phyloP scores from a whole-genome alignment of 495 filamentous ascomycete genomes.

The Podospora australis region DNA sequence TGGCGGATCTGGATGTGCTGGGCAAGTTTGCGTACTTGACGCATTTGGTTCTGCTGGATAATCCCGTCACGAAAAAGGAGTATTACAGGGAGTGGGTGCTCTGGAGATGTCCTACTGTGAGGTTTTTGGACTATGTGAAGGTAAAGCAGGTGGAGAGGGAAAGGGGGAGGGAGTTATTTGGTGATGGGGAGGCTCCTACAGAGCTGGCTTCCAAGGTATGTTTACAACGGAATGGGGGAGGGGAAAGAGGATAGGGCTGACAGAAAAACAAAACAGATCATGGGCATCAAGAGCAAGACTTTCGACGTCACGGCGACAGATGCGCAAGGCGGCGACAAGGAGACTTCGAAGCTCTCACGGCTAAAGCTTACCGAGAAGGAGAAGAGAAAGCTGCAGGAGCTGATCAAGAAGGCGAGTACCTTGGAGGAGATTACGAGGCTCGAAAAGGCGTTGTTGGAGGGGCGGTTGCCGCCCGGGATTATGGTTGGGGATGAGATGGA shows the following conservation, averaged over 20 bases:
- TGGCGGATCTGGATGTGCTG: constrained; percentile 84
- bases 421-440: constrained; percentile 75
- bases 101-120: constrained; percentile 74
- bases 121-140: constrained; percentile 90
- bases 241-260: not conserved
- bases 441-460: constrained; percentile 83
- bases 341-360: constrained; percentile 57
- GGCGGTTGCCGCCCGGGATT: constrained; percentile 66
- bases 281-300: constrained; percentile 77
- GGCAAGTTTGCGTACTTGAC: constrained; percentile 60
- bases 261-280: constrained; percentile 50
- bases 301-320: constrained; percentile 56
- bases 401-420: constrained; percentile 69
- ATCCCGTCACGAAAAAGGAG: constrained; percentile 90
- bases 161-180: constrained; percentile 73
- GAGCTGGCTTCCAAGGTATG: constrained; percentile 59
- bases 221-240: not conserved
- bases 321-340: constrained; percentile 25
- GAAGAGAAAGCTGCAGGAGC: constrained; percentile 57
- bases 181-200: constrained; percentile 66
- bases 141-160: constrained; percentile 79
- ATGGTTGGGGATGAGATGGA: constrained; percentile 51
- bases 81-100: constrained; percentile 89
- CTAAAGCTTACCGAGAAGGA: constrained; percentile 59
- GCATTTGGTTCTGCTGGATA: constrained; percentile 76